Percentiles rank a stretch among this genome's conserved stretches.
phyloP scores from a whole-genome alignment of 352 stramenopile species.

The Phytophthora aleatoria region DNA sequence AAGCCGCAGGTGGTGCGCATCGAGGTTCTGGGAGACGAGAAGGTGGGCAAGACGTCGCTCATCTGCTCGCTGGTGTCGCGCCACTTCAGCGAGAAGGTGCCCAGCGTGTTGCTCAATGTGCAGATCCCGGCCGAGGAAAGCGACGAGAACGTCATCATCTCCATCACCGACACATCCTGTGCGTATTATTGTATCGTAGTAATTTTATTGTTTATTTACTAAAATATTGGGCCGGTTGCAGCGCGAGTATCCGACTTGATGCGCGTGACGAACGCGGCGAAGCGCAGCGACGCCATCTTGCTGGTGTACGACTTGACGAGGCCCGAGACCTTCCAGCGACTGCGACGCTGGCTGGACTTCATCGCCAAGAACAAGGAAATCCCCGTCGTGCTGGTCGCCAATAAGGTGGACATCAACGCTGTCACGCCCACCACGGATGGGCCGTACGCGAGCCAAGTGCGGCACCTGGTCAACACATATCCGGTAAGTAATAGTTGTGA shows the following conservation, averaged over 20 bases:
- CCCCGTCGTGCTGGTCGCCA: conserved; percentile 87
- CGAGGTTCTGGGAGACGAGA: conserved; percentile 89
- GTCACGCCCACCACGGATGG: conserved; percentile 62
- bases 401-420: conserved; percentile 88
- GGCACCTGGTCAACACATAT: conserved; percentile 73
- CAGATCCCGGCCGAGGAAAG: conserved; percentile 90
- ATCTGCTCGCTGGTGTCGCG: conserved; percentile 90
- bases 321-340: conserved; percentile 83
- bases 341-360: conserved; percentile 86
- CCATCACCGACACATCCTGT: conserved; percentile 90
- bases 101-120: conserved; percentile 85
- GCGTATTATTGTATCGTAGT: conserved; percentile 18
- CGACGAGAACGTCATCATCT: conserved; percentile 90
- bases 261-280: conserved; percentile 83
- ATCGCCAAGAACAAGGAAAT: conserved; percentile 89
- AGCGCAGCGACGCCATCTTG: conserved; percentile 86
- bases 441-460: conserved; percentile 74
- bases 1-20: conserved; percentile 89
- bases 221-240: conserved; percentile 18
- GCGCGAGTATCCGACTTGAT: conserved; percentile 81
- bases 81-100: conserved; percentile 90
- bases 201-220: conserved; percentile 1
- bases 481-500: conserved; percentile 38
- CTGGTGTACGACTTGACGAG: conserved; percentile 88
- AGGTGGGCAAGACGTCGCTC: conserved; percentile 92